Conservation (phyloP, 306 rosid genomes). For the Hippophae gyantsensis region DNA sequence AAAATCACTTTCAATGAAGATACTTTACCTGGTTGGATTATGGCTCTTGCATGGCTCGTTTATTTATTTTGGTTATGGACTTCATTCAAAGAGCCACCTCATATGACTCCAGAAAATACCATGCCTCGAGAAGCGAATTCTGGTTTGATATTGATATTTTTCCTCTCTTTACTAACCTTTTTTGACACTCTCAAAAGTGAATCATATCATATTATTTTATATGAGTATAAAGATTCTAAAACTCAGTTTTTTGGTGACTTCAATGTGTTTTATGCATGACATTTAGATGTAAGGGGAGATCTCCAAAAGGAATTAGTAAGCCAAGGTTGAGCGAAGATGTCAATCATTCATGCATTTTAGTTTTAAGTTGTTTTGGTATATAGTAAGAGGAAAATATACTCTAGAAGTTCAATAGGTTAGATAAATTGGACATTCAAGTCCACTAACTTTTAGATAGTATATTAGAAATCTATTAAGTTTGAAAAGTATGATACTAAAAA, state of each 20-base stretch:
- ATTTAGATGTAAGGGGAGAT: not conserved
- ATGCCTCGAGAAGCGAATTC: constrained; percentile 12
- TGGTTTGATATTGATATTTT: constrained; percentile 21
- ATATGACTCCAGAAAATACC: constrained; percentile 3
- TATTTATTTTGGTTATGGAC: constrained; percentile 32
- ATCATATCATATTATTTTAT: no score
- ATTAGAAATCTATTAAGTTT: no score
- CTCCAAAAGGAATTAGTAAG: not conserved
- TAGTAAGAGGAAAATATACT: no score
- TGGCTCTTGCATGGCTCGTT: constrained; percentile 44
- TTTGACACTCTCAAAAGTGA: not conserved
- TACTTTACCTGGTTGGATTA: constrained; percentile 48
- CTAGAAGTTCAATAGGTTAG: no score
- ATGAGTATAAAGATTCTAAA: no score
- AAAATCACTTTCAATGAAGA: constrained; percentile 37
- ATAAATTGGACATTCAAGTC: no score
- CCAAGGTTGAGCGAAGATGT: not conserved
- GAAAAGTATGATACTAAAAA: no score
- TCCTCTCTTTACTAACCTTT: not conserved
- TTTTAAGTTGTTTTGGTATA: not conserved
- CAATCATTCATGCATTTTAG: not conserved
- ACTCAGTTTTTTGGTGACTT: no score
- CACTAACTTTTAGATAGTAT: no score
- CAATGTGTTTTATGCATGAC: no score
- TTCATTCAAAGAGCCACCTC: constrained; percentile 36